phyloP scores from a whole-genome alignment of 352 stramenopile species.

The Globisporangium paddicum region DNA sequence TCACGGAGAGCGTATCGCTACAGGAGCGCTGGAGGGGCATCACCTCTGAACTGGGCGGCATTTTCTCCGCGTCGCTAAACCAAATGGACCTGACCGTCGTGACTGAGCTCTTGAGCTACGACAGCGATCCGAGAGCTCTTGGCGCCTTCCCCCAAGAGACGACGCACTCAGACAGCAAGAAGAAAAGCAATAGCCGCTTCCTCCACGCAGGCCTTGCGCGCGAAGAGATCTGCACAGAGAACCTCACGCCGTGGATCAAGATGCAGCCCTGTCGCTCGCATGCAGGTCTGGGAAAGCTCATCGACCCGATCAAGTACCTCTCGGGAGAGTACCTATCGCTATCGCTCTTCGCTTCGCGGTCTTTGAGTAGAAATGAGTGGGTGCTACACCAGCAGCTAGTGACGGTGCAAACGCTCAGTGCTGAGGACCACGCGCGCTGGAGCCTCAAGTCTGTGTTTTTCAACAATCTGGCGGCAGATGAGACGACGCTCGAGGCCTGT shows the following conservation, averaged over 20 bases:
- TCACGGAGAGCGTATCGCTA: slow-evolving; percentile 10
- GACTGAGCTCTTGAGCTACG: slow-evolving; percentile 9
- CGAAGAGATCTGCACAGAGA: slow-evolving; percentile 87
- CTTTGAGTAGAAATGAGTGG: slow-evolving; percentile 17
- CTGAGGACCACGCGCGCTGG: slow-evolving; percentile 20
- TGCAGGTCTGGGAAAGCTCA: slow-evolving; percentile 53
- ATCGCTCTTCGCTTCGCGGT: slow-evolving; percentile 38
- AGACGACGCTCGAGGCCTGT: slow-evolving; percentile 24
- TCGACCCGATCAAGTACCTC: slow-evolving; percentile 72
- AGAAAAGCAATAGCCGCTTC: slow-evolving; percentile 14
- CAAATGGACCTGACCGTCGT: slow-evolving; percentile 66
- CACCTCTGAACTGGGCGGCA: slow-evolving; percentile 64
- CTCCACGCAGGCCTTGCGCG: slow-evolving; percentile 64
- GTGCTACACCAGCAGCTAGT: slow-evolving; percentile 55
- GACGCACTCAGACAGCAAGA: neutral
- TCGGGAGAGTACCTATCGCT: slow-evolving; percentile 67
- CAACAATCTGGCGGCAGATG: slow-evolving; percentile 10
- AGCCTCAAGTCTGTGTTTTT: slow-evolving; percentile 51
- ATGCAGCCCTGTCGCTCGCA: slow-evolving; percentile 75
- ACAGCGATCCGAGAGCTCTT: slow-evolving; percentile 16
- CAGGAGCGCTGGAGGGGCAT: slow-evolving; percentile 58
- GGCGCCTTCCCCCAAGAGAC: slow-evolving; percentile 7
- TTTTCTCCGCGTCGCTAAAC: slow-evolving; percentile 83
- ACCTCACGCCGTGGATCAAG: slow-evolving; percentile 87
- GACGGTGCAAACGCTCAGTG: slow-evolving; percentile 34